Conservation (phyloP, 2,329 filamentous ascomycete species). For the Ophidiomyces ophidiicola region DNA sequence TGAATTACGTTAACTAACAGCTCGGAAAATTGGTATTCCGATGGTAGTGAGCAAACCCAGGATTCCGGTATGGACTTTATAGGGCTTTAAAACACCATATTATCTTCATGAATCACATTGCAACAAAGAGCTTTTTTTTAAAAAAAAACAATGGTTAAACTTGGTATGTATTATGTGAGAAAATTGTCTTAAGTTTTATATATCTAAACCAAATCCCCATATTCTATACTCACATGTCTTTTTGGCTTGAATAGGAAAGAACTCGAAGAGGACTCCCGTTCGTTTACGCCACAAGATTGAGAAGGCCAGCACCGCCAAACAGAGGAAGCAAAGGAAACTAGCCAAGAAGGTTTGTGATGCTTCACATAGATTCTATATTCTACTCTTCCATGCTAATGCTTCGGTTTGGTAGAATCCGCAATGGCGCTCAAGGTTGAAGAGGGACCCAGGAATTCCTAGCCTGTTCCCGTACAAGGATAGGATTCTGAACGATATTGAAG, state of each 20-base stretch:
- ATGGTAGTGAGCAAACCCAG: no score
- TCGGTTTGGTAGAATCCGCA: constrained; percentile 56
- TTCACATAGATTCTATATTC: neutral
- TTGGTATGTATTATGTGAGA: constrained; percentile 22
- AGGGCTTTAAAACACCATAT: no score
- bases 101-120: no score
- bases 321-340: constrained; percentile 75
- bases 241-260: constrained; percentile 54
- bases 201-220: neutral
- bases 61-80: no score
- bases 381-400: neutral
- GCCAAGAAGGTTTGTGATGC: constrained; percentile 58
- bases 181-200: neutral
- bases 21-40: no score
- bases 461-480: constrained; percentile 96
- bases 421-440: constrained; percentile 92
- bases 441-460: constrained; percentile 95
- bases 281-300: constrained; percentile 92
- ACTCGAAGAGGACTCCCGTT: constrained; percentile 82
- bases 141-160: constrained; percentile 34
- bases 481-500: constrained; percentile 87
- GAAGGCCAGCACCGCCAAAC: constrained; percentile 80
- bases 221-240: neutral
- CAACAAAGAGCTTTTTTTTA: no score
- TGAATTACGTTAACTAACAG: no score